phyloP scores from a whole-genome alignment of 805 yeast genomes.

The Cyberlindnera galapagoensis region DNA sequence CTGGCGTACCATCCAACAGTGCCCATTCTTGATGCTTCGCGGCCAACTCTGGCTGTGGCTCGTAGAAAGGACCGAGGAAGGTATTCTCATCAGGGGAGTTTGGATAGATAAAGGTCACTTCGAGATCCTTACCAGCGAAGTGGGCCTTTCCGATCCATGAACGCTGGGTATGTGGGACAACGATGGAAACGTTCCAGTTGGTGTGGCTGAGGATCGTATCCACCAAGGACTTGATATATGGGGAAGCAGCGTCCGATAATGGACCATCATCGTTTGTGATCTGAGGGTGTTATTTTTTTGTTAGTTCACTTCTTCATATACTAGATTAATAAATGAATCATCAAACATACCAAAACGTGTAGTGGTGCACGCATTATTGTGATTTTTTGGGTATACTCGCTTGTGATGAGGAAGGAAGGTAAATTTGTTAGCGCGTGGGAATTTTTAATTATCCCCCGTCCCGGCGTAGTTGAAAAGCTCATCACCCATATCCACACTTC shows the following conservation, averaged over 20 bases:
- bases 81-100: conserved; percentile 39
- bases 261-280: conserved; percentile 97
- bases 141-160: conserved; percentile 99
- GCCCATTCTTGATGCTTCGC: conserved; percentile 68
- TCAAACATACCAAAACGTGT: conserved; percentile 14
- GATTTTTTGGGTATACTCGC: no score
- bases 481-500: not conserved
- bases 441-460: no score
- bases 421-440: no score
- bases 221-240: conserved; percentile 77
- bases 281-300: conserved; percentile 5
- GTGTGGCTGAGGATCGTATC: conserved; percentile 58
- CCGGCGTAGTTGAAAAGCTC: not conserved
- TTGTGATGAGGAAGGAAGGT: no score
- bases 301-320: not conserved
- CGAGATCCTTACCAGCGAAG: conserved; percentile 66
- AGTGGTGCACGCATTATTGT: conserved; percentile 1
- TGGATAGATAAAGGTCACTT: conserved; percentile 60
- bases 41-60: conserved; percentile 36
- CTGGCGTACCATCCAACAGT: conserved; percentile 89
- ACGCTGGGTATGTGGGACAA: conserved; percentile 74
- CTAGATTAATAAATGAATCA: not conserved
- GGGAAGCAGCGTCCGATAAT: conserved; percentile 69
- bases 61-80: conserved; percentile 62
- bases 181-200: conserved; percentile 80